These are phyloP conservation scores for Ogataea henricii DNA, from an alignment of 805 yeast genomes.

Conservation along the genomic window DNA sequence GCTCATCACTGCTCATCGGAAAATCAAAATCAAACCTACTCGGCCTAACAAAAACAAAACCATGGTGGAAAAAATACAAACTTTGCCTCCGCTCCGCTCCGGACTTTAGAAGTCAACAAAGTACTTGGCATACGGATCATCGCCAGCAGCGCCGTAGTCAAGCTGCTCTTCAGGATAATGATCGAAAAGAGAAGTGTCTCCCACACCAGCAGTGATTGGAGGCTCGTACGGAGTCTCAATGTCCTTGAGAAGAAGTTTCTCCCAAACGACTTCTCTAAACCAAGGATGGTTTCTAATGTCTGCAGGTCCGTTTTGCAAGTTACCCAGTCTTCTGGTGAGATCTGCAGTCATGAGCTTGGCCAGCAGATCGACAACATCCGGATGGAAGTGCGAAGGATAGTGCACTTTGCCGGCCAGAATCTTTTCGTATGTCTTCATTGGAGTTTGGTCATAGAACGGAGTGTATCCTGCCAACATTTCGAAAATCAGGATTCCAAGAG, in stretches of 20 bases:
- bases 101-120: conserved; percentile 34
- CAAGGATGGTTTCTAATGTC: conserved; percentile 60
- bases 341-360: conserved; percentile 56
- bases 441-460: conserved; percentile 64
- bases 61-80: not conserved
- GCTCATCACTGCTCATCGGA: not conserved
- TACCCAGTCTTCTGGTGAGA: conserved; percentile 57
- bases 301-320: conserved; percentile 57
- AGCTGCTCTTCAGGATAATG: conserved; percentile 77
- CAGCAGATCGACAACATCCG: conserved; percentile 54
- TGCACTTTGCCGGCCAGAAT: conserved; percentile 56
- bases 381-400: conserved; percentile 57
- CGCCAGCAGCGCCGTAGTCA: conserved; percentile 77
- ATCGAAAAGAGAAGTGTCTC: conserved; percentile 64
- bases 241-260: conserved; percentile 53
- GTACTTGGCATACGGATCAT: conserved; percentile 36
- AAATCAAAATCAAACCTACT: not conserved
- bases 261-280: conserved; percentile 66
- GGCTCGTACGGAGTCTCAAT: conserved; percentile 68
- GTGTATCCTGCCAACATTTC: conserved; percentile 67
- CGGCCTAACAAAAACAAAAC: not conserved
- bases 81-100: too few relatives aligned
- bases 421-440: conserved; percentile 65
- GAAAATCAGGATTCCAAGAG: conserved; percentile 58
- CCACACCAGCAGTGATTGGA: conserved; percentile 64